These are phyloP conservation scores for Fomes fomentarius DNA, from an alignment of 1,284 basidiomycete species.

Conservation along the genomic window DNA sequence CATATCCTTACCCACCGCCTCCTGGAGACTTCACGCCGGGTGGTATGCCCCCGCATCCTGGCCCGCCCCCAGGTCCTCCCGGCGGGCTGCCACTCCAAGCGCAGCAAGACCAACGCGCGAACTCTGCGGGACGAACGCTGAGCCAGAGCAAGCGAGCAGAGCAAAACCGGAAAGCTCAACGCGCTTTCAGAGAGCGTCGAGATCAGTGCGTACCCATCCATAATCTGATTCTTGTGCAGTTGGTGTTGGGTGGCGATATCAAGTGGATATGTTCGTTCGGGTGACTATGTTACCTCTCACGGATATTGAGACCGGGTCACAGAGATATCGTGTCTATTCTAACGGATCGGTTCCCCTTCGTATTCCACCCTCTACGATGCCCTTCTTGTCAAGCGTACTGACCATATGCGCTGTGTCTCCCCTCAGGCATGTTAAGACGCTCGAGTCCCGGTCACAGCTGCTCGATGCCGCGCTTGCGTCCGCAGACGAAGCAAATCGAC, in stretches of 20 bases:
- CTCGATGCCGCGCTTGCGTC: conserved; percentile 81
- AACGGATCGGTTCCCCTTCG: too few species aligned
- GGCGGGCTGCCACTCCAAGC: conserved; percentile 24
- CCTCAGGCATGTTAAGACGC: conserved; percentile 76
- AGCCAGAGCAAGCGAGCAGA: conserved; percentile 83
- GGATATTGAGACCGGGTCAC: too few species aligned
- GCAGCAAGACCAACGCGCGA: conserved; percentile 36
- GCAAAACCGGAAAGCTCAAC: conserved; percentile 85
- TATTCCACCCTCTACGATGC: too few species aligned
- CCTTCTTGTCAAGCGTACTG: too few species aligned
- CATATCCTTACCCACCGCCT: conserved; percentile 27
- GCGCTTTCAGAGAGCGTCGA: conserved; percentile 81
- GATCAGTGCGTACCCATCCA: conserved; percentile 59
- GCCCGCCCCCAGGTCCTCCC: conserved; percentile 27
- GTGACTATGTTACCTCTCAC: too few species aligned
- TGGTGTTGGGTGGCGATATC: too few species aligned
- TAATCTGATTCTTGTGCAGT: not conserved
- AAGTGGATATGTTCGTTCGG: too few species aligned
- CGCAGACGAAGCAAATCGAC: conserved; percentile 82
- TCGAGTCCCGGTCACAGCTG: conserved; percentile 80
- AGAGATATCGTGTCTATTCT: too few species aligned
- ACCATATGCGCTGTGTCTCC: conserved; percentile 12
- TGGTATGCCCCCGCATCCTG: conserved; percentile 46
- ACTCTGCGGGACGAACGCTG: conserved; percentile 52
- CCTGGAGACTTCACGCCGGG: conserved; percentile 50